phyloP scores from a whole-genome alignment of 1,284 basidiomycete species.

The Ustilago hordei region DNA sequence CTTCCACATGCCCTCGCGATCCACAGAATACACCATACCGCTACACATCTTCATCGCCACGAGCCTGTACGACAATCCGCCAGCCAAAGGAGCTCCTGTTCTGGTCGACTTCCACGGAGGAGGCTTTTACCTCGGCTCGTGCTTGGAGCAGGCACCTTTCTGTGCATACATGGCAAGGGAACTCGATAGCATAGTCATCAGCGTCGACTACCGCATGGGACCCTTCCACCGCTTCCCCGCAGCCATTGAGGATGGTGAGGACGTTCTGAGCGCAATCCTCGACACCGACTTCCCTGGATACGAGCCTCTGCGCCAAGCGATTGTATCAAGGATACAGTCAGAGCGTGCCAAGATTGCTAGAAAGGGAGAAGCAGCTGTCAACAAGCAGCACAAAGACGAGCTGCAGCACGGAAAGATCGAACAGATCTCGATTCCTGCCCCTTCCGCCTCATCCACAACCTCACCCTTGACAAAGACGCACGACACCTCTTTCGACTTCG shows the following conservation, averaged over 20 bases:
- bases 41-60: constrained; percentile 55
- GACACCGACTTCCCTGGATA: constrained; percentile 39
- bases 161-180: constrained; percentile 46
- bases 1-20: constrained; percentile 47
- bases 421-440: constrained; percentile 14
- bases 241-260: constrained; percentile 55
- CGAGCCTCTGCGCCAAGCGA: constrained; percentile 30
- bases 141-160: constrained; percentile 57
- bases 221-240: constrained; percentile 64
- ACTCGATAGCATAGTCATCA: constrained; percentile 47
- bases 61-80: constrained; percentile 17
- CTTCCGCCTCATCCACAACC: not conserved
- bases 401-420: constrained; percentile 40
- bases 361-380: constrained; percentile 17
- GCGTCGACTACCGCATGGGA: constrained; percentile 63
- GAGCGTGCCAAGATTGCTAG: constrained; percentile 34
- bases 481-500: constrained; percentile 21
- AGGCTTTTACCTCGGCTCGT: constrained; percentile 58
- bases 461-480: not conserved
- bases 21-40: constrained; percentile 41
- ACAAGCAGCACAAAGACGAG: constrained; percentile 28
- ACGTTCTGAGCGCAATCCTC: constrained; percentile 51
- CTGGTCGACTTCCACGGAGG: constrained; percentile 62
- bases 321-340: constrained; percentile 23
- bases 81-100: constrained; percentile 33